Base-by-base conservation (phyloP, 2,329 filamentous ascomycete species). In the Talaromyces islandicus region DNA sequence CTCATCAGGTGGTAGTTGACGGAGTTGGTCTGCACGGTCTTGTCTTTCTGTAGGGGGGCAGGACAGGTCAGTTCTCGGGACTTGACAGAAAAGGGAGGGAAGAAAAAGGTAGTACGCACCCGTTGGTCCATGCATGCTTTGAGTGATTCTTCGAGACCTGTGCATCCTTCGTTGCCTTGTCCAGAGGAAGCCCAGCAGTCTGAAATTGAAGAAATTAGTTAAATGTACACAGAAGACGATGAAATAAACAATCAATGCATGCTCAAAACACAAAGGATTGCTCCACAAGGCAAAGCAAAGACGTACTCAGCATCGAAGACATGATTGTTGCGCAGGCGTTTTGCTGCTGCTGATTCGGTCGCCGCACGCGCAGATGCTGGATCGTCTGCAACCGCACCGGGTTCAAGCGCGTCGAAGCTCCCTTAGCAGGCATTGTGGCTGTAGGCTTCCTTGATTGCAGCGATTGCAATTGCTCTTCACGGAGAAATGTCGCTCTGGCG, bases 1-100 rank as follows among this genome's bases (percentile, higher is more conserved):
- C 94, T 85, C 66, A 85, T 84, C 50, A 97, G 80, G 74, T 97
- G 92, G 81, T 92, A 92, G 78, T 97, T 97, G 84, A 97, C 92
- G 65, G 84, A 86, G 74, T 87, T 93, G 79, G 88, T 91, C 72
- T 85, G 84, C 65, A 77, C 73, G 59, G 77, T 75, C 64, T 75
- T 75, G 54, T 82, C 75, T 81, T 81, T 85, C 85, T 88, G 71
- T 63, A 61, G 59, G 46, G 46, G 24, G 58, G 27, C 38, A 21
- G 30, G 30, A 41, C 46, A 24, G 21, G 14, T 63, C 41, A 60
- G 55, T n/a, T 14, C 58, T 38, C 24, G 11, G 14, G 7, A 19
- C 14, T 29, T 29, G 6, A 35, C 25, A 6, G 25, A 50, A 4
- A 11, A 12, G 17, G 17, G 55, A n/a, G n/a, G n/a, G 10, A 24